Percentiles rank a stretch among this genome's conserved stretches.
Conservation (phyloP, 83 land plant species). For the Diphasiastrum complanatum region DNA sequence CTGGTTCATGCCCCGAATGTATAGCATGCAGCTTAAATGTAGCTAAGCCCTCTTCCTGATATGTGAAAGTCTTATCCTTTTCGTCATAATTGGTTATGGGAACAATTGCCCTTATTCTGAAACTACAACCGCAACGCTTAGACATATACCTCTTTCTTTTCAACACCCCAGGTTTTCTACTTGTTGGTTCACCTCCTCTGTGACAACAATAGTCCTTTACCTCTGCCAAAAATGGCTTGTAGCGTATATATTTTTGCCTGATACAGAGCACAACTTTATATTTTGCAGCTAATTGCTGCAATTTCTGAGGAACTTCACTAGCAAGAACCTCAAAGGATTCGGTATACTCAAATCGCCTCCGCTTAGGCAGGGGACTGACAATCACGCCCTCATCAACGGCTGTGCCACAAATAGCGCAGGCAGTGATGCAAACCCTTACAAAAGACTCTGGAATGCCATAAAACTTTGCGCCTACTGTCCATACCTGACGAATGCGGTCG, state of each 20-base stretch:
- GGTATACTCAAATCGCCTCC: too few species aligned
- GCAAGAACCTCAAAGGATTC: too few species aligned
- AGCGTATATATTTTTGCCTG: too few species aligned
- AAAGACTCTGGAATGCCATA: too few species aligned
- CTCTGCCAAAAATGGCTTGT: too few species aligned
- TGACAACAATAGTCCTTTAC: too few species aligned
- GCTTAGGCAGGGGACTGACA: background rate
- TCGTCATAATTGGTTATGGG: slow-evolving; percentile 3
- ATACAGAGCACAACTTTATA: too few species aligned
- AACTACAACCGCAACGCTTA: slow-evolving; percentile 1
- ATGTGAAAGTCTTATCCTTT: slow-evolving; percentile 1
- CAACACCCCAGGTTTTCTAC: slow-evolving; percentile 3
- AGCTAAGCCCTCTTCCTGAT: slow-evolving; percentile 7
- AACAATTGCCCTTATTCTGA: slow-evolving; percentile 1
- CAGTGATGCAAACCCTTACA: too few species aligned
- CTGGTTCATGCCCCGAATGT: slow-evolving; percentile 7
- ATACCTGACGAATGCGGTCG: too few species aligned
- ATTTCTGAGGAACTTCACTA: too few species aligned
- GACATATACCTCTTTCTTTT: slow-evolving; percentile 7
- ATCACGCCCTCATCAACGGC: background rate
- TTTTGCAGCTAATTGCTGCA: too few species aligned
- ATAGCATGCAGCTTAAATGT: slow-evolving; percentile 5
- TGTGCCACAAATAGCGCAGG: background rate
- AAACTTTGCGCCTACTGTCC: too few species aligned
- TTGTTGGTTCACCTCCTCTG: slow-evolving; percentile 2